Evolutionary conservation across 1,284 basidiomycete genomes (phyloP), one percentile per base, ranked within the genome.

Genomic region (Pseudozyma hubeiensis): DNA sequence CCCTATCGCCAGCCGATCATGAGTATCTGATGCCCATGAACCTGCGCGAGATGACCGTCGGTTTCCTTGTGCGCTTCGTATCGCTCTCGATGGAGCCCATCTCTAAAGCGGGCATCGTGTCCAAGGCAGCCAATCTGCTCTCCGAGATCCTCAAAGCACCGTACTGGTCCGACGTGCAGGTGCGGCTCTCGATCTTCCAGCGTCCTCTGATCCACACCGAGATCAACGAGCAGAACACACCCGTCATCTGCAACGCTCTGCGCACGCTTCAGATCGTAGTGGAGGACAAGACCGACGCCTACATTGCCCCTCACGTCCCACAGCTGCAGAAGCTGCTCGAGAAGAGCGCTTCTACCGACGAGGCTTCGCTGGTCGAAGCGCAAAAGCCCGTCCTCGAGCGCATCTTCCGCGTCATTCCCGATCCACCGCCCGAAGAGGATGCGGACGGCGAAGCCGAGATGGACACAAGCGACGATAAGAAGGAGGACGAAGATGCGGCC

Each of bases 101-200:
- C 30, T 87, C 89, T 14, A 89, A 89, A 59, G 87, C 87, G 24
- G 88, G 88, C 19, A 87, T 95, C 17, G 88, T 93, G 44, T 89
- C 91, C 44, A 90, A 93, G 65, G 93, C 93, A 0, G 87, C 97
- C 53, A 86, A 88, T 6, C 87, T 97, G n/a, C 88, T 99, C 64
- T 90, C 92, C 80, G 88, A 90, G 75, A 90, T 97, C 77, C 88
- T 95, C 30, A 90, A 91, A 2, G 90, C 91, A 0, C 89, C 89
- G 53, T 93, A 93, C 16, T 94, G 97, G 92, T 90, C 89, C n/a
- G 94, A 96, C 80, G 93, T 98, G 14, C 92, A 92, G 10, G 91
- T 98, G 69, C 97, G 97, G 76, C 86, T 98, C 46, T 90, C 75
- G 29, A 45, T 74, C 58, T 66, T 77, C 73, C 75, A 79, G 71